These are phyloP conservation scores for Arachis stenosperma DNA, from an alignment of 306 rosid species.

Conservation along the genomic window DNA sequence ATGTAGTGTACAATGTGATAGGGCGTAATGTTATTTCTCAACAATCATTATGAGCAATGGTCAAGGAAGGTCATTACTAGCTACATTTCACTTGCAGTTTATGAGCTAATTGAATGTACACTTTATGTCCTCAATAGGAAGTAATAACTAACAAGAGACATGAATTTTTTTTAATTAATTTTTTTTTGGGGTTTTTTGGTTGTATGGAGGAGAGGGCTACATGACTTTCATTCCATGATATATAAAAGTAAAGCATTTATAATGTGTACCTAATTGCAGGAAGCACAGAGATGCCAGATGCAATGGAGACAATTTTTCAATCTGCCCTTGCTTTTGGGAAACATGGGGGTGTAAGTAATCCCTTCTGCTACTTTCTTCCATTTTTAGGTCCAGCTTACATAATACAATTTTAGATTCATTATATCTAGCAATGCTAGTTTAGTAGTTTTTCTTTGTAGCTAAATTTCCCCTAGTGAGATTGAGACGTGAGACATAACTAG, in stretches of 20 bases:
- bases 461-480: background rate
- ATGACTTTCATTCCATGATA: too few relatives aligned
- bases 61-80: constrained; percentile 1
- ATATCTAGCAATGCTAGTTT: constrained; percentile 18
- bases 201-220: too few relatives aligned
- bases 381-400: constrained; percentile 27
- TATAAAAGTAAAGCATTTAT: background rate
- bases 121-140: too few relatives aligned
- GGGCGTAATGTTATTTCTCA: background rate
- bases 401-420: constrained; percentile 6
- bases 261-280: constrained; percentile 55
- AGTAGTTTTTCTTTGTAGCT: constrained; percentile 15
- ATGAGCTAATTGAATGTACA: too few relatives aligned
- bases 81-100: too few relatives aligned
- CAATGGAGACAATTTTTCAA: constrained; percentile 96
- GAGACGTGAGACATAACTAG: background rate
- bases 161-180: too few relatives aligned
- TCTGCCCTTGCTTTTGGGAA: constrained; percentile 92
- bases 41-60: constrained; percentile 5
- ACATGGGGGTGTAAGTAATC: constrained; percentile 85
- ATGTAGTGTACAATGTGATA: constrained; percentile 2
- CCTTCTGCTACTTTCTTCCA: constrained; percentile 33
- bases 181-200: too few relatives aligned
- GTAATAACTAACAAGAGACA: too few relatives aligned
- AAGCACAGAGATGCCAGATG: constrained; percentile 94